Conservation (phyloP, 2,329 filamentous ascomycete genomes). For the Xylariaceae sp. region DNA sequence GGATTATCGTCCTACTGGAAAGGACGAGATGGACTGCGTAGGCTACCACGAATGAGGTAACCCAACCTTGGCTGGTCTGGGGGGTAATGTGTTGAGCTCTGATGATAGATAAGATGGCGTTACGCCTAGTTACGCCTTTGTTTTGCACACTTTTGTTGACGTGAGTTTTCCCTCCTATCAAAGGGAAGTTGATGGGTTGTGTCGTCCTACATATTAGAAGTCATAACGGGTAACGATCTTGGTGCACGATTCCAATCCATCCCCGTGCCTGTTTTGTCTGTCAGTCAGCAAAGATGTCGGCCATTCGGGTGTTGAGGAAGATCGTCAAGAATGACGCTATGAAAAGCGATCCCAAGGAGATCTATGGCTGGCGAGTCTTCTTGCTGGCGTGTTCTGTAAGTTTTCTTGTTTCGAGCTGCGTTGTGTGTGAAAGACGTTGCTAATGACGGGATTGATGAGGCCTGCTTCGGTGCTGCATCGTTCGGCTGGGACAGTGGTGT, state of each 20-base stretch:
- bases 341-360: constrained; percentile 59
- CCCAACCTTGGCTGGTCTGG: too few species aligned
- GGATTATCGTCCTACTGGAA: too few species aligned
- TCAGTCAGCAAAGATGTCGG: constrained; percentile 22
- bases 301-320: constrained; percentile 32
- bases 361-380: constrained; percentile 67
- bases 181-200: not conserved
- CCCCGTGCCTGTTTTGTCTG: not conserved
- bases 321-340: constrained; percentile 57
- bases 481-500: constrained; percentile 61
- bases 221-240: too few species aligned
- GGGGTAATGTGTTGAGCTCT: not conserved
- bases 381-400: constrained; percentile 54
- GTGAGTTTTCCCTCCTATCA: not conserved
- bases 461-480: constrained; percentile 47
- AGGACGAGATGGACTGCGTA: too few species aligned
- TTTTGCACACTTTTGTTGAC: not conserved
- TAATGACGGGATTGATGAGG: constrained; percentile 21
- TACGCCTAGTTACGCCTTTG: not conserved
- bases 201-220: not conserved
- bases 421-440: not conserved
- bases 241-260: too few species aligned
- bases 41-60: too few species aligned
- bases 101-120: not conserved
- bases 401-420: not conserved